Evolutionary conservation across 129 eudicot genomes (phyloP).

Genomic region (Arctium lappa): DNA sequence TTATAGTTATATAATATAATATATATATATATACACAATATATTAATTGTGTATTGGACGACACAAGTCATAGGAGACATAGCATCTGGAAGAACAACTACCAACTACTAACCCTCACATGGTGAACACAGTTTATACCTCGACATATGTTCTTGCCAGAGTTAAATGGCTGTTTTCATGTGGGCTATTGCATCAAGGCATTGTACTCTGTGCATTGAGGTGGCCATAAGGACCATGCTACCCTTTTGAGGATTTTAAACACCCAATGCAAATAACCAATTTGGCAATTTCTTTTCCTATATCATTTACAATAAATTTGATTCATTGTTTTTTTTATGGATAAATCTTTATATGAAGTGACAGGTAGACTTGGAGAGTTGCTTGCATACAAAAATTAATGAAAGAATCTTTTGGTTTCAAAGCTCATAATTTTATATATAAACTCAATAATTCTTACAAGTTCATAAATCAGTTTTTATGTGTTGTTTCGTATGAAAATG

Average conservation of each 20-base stretch:
- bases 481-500: background rate
- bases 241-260: background rate
- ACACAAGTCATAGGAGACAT: constrained; percentile 35
- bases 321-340: background rate
- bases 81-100: constrained; percentile 33
- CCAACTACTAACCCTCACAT: constrained; percentile 46
- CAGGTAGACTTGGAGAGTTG: constrained; percentile 11
- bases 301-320: background rate
- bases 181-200: constrained; percentile 21
- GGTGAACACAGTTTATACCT: constrained; percentile 34
- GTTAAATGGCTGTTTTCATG: constrained; percentile 28
- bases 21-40: background rate
- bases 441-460: background rate
- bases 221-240: background rate
- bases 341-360: constrained; percentile 1
- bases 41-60: constrained; percentile 30
- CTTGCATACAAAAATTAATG: background rate
- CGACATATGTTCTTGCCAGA: constrained; percentile 48
- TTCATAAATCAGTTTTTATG: background rate
- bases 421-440: background rate
- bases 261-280: background rate
- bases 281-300: background rate
- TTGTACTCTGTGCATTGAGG: constrained; percentile 31
- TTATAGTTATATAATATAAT: background rate
- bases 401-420: constrained; percentile 21